Conservation (phyloP, 75 land plant species). For the Pinus albicaulis region DNA sequence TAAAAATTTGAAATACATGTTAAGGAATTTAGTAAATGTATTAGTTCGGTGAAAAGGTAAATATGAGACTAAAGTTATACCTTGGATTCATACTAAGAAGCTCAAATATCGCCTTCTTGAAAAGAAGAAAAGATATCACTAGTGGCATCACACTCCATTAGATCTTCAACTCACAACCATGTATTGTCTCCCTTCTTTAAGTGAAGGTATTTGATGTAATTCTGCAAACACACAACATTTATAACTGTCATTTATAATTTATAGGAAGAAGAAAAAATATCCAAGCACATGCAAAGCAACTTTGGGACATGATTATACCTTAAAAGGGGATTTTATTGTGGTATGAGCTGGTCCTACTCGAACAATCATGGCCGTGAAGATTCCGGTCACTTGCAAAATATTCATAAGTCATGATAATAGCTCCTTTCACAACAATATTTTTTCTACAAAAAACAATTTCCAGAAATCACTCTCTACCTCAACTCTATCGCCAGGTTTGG, state of each 20-base stretch:
- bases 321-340: slow-evolving; percentile 84
- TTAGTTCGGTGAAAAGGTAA: neutral
- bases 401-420: neutral
- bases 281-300: neutral
- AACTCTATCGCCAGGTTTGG: slow-evolving; percentile 94
- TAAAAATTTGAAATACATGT: slow-evolving; percentile 5
- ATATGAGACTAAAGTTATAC: slow-evolving; percentile 18
- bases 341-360: slow-evolving; percentile 89
- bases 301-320: slow-evolving; percentile 33
- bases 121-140: slow-evolving; percentile 22
- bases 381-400: slow-evolving; percentile 70
- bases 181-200: slow-evolving; percentile 85
- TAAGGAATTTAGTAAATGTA: neutral
- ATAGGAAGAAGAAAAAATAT: neutral
- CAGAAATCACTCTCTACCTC: slow-evolving; percentile 37
- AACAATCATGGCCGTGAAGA: slow-evolving; percentile 91
- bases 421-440: neutral
- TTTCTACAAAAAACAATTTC: neutral
- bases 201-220: slow-evolving; percentile 95
- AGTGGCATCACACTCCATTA: slow-evolving; percentile 47
- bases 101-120: slow-evolving; percentile 30
- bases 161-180: slow-evolving; percentile 76
- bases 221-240: slow-evolving; percentile 36
- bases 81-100: slow-evolving; percentile 56
- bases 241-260: neutral